phyloP scores from a whole-genome alignment of 805 yeast genomes.

The Lachancea dasiensis region DNA sequence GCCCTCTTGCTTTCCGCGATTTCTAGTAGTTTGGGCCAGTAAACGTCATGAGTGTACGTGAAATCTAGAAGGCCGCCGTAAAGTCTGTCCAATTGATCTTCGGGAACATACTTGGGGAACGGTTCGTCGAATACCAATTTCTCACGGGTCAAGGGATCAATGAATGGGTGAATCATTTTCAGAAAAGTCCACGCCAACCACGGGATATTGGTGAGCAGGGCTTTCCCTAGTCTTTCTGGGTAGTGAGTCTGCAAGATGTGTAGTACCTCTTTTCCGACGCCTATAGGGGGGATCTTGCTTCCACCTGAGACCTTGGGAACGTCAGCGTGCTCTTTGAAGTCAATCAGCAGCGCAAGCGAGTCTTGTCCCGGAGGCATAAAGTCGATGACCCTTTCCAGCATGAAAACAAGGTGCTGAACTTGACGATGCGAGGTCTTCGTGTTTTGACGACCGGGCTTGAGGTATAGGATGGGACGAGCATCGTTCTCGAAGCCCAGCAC shows the following conservation, averaged over 20 bases:
- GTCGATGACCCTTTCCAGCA: slow-evolving; percentile 88
- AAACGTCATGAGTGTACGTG: slow-evolving; percentile 69
- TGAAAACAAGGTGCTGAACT: slow-evolving; percentile 91
- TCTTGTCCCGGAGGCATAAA: slow-evolving; percentile 97
- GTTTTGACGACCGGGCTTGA: slow-evolving; percentile 93
- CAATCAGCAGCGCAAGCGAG: slow-evolving; percentile 83
- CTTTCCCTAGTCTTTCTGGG: slow-evolving; percentile 94
- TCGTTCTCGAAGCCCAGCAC: slow-evolving; percentile 87
- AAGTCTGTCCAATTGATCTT: slow-evolving; percentile 70
- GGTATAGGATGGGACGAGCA: slow-evolving; percentile 84
- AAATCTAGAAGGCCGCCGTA: slow-evolving; percentile 86
- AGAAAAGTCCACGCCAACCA: slow-evolving; percentile 90
- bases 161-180: slow-evolving; percentile 88
- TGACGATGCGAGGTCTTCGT: slow-evolving; percentile 86
- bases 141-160: slow-evolving; percentile 92
- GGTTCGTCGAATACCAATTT: slow-evolving; percentile 91
- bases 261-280: slow-evolving; percentile 85
- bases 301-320: slow-evolving; percentile 48
- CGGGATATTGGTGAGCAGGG: slow-evolving; percentile 86
- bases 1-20: slow-evolving; percentile 53
- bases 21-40: slow-evolving; percentile 68
- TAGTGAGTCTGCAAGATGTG: slow-evolving; percentile 94
- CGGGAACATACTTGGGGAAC: slow-evolving; percentile 74
- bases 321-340: slow-evolving; percentile 69
- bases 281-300: slow-evolving; percentile 80